These are phyloP conservation scores for Calonectria leucothoes DNA, from an alignment of 2,329 filamentous ascomycete species.

Conservation along the genomic window DNA sequence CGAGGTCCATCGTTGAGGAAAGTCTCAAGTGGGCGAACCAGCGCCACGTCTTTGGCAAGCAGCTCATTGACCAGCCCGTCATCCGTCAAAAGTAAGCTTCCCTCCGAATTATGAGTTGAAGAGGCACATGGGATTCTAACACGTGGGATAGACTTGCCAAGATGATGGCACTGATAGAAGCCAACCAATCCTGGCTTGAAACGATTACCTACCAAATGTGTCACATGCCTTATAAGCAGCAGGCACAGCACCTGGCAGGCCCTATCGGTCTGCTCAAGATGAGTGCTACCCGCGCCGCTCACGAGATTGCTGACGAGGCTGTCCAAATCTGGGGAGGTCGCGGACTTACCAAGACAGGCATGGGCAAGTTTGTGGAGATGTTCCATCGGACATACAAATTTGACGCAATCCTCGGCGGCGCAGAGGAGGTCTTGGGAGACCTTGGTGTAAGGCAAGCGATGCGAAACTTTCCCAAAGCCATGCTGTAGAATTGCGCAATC, in stretches of 20 bases:
- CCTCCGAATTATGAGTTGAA: accelerated
- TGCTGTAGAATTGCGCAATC: neutral
- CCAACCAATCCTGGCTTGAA: conserved; percentile 89
- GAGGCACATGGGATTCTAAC: neutral
- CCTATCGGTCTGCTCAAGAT: conserved; percentile 87
- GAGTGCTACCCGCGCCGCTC: conserved; percentile 78
- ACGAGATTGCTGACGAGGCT: conserved; percentile 85
- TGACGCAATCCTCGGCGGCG: conserved; percentile 80
- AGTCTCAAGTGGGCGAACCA: conserved; percentile 91
- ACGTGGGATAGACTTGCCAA: conserved; percentile 67
- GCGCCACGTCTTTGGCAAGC: conserved; percentile 84
- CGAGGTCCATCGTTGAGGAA: conserved; percentile 80
- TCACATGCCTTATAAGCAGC: conserved; percentile 82
- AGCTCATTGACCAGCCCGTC: conserved; percentile 83
- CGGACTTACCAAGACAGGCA: conserved; percentile 82
- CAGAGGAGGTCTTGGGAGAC: conserved; percentile 69
- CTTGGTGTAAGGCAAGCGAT: neutral
- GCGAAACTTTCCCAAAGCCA: neutral
- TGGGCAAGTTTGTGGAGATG: conserved; percentile 86
- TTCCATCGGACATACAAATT: conserved; percentile 89
- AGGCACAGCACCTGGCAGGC: conserved; percentile 79
- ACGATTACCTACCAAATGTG: conserved; percentile 91
- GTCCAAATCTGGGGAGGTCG: conserved; percentile 89
- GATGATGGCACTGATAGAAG: conserved; percentile 85
- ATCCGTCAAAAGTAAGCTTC: conserved; percentile 75